Percentiles rank a stretch among this genome's conserved stretches.
These are phyloP conservation scores for Rhizoctonia solani DNA, from an alignment of 1,284 basidiomycete species.

Conservation along the genomic window DNA sequence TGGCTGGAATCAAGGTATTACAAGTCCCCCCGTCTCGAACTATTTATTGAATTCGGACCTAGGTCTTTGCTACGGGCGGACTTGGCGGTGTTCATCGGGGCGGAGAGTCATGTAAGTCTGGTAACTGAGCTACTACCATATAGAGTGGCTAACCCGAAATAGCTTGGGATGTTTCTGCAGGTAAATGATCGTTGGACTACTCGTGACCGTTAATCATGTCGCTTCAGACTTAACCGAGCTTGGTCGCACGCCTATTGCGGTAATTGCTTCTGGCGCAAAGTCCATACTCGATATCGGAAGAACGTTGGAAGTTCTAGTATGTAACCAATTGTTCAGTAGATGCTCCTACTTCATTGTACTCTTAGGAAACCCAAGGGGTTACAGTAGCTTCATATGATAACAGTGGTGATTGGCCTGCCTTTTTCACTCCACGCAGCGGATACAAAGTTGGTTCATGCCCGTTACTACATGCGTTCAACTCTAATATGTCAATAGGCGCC, in stretches of 20 bases:
- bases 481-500: conserved; percentile 59
- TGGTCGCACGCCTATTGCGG: conserved; percentile 80
- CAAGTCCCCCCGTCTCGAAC: background rate
- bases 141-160: conserved; percentile 5
- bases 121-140: background rate
- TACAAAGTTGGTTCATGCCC: conserved; percentile 59
- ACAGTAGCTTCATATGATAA: conserved; percentile 83
- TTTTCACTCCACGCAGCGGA: conserved; percentile 86
- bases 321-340: conserved; percentile 37
- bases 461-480: background rate
- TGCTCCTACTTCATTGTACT: background rate
- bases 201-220: background rate
- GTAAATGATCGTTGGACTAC: background rate
- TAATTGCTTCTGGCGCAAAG: conserved; percentile 94
- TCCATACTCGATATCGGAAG: conserved; percentile 92
- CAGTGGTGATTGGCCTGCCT: conserved; percentile 87
- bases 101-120: conserved; percentile 74
- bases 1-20: conserved; percentile 75
- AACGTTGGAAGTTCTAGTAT: conserved; percentile 90
- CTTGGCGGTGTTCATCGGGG: conserved; percentile 94
- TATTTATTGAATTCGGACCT: conserved; percentile 3
- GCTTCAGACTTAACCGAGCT: conserved; percentile 75
- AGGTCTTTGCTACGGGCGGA: conserved; percentile 83
- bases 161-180: conserved; percentile 95
- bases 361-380: conserved; percentile 93